Evolutionary conservation across 176 grass and related monocot genomes (phyloP), one percentile per base, ranked within the genome.

Genomic region (Triticum dicoccoides): DNA sequence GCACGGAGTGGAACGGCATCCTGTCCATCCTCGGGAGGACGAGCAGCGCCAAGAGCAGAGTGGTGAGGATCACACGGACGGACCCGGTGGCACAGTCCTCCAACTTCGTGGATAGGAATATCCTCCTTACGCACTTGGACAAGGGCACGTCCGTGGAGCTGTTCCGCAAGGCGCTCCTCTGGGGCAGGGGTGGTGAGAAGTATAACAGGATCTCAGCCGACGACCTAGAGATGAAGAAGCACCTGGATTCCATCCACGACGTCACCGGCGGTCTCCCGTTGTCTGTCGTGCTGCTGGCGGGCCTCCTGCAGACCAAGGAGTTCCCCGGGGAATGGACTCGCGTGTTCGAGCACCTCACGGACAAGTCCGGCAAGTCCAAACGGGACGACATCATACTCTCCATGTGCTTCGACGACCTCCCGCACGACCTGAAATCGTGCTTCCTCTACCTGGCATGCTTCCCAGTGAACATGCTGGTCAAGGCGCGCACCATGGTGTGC

Each of bases 361-460:
- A 2, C 35, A 69, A 69, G 18, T 34, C 34, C 18, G 20, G 21
- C 2, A 4, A 39, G 8, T 71, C 45, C 45, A 47, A 47, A 47
- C 45, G 45, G 45, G 33, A 39, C 34, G 34, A 70, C 68, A 71
- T 34, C 35, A 20, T 71, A 39, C 18, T 71, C 9, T 71, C 68
- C 34, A 71, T 92, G 9, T 86, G 87, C 15, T 92, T 92, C 11
- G 91, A 92, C 24, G 84, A 88, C 80, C 87, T 92, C 65, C 91
- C 91, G 10, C 65, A 92, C 9, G 80, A 87, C 18, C 49, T 92
- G 0, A 92, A 92, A 41, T 80, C 66, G 13, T 92, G 87, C 78
- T 71, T 92, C 27, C 77, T 92, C 2, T 92, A 92, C 59, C 89
- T 92, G 51, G 80, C 84, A 32, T 74, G 74, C 13, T 67, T 92